These are phyloP conservation scores for Blumeria graminis DNA, from an alignment of 2,329 filamentous ascomycete genomes.

Conservation along the genomic window DNA sequence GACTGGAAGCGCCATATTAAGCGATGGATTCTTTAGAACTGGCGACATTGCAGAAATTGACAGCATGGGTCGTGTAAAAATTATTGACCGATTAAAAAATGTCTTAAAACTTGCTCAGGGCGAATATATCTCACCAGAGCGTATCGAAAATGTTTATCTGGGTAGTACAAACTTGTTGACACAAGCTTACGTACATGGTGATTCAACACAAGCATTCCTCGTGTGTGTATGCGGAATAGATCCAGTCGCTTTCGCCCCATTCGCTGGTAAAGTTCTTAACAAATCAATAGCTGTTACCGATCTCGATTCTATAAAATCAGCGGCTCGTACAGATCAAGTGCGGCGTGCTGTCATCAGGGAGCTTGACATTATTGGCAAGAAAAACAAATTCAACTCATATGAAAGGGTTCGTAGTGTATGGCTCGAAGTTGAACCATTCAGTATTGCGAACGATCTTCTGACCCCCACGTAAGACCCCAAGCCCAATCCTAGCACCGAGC, in stretches of 20 bases:
- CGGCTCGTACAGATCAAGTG: slow-evolving; percentile 44
- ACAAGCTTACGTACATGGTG: slow-evolving; percentile 76
- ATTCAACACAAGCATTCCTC: slow-evolving; percentile 55
- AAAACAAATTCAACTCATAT: slow-evolving; percentile 76
- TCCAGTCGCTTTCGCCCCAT: slow-evolving; percentile 59
- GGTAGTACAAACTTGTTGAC: slow-evolving; percentile 56
- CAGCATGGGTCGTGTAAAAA: slow-evolving; percentile 62
- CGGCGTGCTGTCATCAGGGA: slow-evolving; percentile 52
- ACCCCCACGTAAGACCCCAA: slow-evolving; percentile 50
- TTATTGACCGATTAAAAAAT: slow-evolving; percentile 95
- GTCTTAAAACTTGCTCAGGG: slow-evolving; percentile 96
- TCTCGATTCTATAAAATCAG: slow-evolving; percentile 38
- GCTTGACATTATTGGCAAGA: slow-evolving; percentile 53
- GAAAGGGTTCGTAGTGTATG: slow-evolving; percentile 56
- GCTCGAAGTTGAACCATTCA: slow-evolving; percentile 72
- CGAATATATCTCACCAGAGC: slow-evolving; percentile 93
- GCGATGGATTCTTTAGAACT: slow-evolving; percentile 91
- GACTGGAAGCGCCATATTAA: slow-evolving; percentile 57
- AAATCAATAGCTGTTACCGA: slow-evolving; percentile 40
- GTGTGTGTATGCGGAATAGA: slow-evolving; percentile 78
- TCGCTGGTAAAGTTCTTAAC: slow-evolving; percentile 53
- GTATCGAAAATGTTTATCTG: slow-evolving; percentile 84
- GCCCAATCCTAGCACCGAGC: neutral
- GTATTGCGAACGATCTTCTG: slow-evolving; percentile 72
- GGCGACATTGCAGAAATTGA: slow-evolving; percentile 81